Percentiles rank a stretch among this genome's conserved stretches.
phyloP scores from a whole-genome alignment of 2,329 filamentous ascomycete species.

The Didymella keratinophila region DNA sequence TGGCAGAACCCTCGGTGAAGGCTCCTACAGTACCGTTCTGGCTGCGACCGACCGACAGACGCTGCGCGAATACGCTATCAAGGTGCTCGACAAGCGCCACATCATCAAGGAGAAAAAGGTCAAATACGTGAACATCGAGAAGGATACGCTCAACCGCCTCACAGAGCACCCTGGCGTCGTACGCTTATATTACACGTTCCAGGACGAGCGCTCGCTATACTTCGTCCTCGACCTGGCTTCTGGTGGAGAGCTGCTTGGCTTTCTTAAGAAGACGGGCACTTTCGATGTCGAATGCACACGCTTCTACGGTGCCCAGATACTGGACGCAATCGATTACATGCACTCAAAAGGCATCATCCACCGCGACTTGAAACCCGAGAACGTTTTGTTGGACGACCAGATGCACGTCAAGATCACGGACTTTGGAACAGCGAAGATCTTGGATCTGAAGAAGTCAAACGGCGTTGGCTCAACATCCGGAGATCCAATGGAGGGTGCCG shows the following conservation, averaged over 20 bases:
- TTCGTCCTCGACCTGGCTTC: conserved; percentile 95
- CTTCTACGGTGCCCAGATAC: conserved; percentile 94
- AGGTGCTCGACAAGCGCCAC: conserved; percentile 96
- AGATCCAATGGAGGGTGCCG: conserved; percentile 63
- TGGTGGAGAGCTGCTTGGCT: conserved; percentile 88
- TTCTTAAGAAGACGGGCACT: conserved; percentile 90
- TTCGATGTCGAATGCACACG: conserved; percentile 94
- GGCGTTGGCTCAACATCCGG: conserved; percentile 51
- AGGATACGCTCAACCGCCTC: conserved; percentile 93
- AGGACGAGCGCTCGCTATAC: conserved; percentile 94
- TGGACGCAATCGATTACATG: conserved; percentile 98
- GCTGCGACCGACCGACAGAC: conserved; percentile 93
- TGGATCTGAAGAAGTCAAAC: conserved; percentile 64
- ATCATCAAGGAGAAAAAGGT: conserved; percentile 99
- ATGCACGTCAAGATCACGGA: conserved; percentile 99
- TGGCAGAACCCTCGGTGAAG: conserved; percentile 87
- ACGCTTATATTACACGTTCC: conserved; percentile 97
- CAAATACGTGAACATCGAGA: conserved; percentile 99
- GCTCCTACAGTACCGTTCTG: conserved; percentile 96
- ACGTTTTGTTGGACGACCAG: conserved; percentile 90
- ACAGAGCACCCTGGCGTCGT: conserved; percentile 98
- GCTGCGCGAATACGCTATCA: conserved; percentile 95
- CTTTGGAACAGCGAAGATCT: conserved; percentile 96
- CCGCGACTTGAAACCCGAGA: conserved; percentile 95
- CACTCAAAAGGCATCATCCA: conserved; percentile 95